Percentiles rank a stretch among this genome's conserved stretches.
These are phyloP conservation scores for Diaporthe sp. DNA, from an alignment of 2,329 filamentous ascomycete genomes.

Conservation along the genomic window DNA sequence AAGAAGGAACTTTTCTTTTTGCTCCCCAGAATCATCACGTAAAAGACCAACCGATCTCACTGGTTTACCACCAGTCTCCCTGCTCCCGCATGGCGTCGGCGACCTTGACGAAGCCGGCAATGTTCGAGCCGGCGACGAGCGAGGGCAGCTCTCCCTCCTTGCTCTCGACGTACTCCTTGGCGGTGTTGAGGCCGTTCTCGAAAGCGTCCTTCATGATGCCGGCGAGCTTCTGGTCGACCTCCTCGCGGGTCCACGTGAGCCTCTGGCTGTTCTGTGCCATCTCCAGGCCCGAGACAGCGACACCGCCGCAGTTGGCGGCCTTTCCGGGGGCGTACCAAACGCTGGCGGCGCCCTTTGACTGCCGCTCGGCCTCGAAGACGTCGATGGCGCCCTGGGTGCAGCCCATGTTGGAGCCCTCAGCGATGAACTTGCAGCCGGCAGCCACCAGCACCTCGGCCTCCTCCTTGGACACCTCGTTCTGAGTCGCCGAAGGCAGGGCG, in stretches of 20 bases:
- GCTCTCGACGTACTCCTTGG: slow-evolving; percentile 85
- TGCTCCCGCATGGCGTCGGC: slow-evolving; percentile 94
- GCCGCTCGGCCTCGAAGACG: slow-evolving; percentile 84
- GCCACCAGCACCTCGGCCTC: slow-evolving; percentile 87
- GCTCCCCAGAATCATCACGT: slow-evolving; percentile 8
- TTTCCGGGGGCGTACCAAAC: slow-evolving; percentile 98
- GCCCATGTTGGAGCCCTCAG: slow-evolving; percentile 99
- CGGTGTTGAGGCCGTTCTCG: slow-evolving; percentile 87
- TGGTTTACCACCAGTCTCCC: slow-evolving; percentile 83
- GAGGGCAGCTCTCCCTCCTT: slow-evolving; percentile 87
- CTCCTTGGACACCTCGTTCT: slow-evolving; percentile 95
- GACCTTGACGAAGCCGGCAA: slow-evolving; percentile 98
- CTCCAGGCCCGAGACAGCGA: slow-evolving; percentile 96
- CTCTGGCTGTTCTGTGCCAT: slow-evolving; percentile 97
- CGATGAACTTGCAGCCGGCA: slow-evolving; percentile 84
- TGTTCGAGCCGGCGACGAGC: slow-evolving; percentile 93
- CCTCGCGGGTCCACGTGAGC: slow-evolving; percentile 85
- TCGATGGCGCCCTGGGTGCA: slow-evolving; percentile 97
- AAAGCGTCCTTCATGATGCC: slow-evolving; percentile 96
- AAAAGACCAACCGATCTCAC: not conserved
- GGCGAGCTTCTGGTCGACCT: slow-evolving; percentile 92
- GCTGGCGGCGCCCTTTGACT: slow-evolving; percentile 72
- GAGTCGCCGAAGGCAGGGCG: slow-evolving; percentile 91
- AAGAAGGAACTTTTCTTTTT: slow-evolving; percentile 16
- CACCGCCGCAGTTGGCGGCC: slow-evolving; percentile 97